Evolutionary conservation across 1,139 yeast genomes (phyloP).

Genomic region (Debaryomyces subglobosus): DNA sequence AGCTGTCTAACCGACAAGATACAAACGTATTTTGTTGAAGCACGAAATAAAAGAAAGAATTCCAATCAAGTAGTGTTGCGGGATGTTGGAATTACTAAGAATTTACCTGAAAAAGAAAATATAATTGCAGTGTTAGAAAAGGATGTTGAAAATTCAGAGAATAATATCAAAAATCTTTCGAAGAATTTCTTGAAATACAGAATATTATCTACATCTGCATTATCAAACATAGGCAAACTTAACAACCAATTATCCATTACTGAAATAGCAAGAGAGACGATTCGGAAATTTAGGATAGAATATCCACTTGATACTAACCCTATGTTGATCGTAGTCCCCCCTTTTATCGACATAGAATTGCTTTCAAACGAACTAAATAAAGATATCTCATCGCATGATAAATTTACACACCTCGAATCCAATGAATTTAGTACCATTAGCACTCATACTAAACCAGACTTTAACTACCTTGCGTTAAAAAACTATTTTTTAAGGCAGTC

Average conservation of each 20-base stretch:
- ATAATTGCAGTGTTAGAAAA: slow-evolving; percentile 14
- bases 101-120: slow-evolving; percentile 13
- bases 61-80: slow-evolving; percentile 2
- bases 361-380: slow-evolving; percentile 3
- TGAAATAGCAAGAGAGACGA: slow-evolving; percentile 2
- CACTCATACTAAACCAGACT: background rate
- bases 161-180: slow-evolving; percentile 20
- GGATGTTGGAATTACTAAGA: slow-evolving; percentile 12
- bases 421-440: background rate
- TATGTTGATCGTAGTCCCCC: slow-evolving; percentile 22
- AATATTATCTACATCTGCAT: background rate
- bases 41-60: background rate
- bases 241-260: background rate
- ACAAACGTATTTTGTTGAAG: slow-evolving; percentile 13
- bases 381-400: background rate
- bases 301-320: slow-evolving; percentile 14
- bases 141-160: slow-evolving; percentile 15
- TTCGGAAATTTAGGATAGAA: slow-evolving; percentile 10
- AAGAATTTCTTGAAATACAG: slow-evolving; percentile 19
- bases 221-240: background rate
- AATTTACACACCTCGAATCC: background rate
- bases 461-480: background rate
- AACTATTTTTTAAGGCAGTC: slow-evolving; percentile 2
- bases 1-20: background rate
- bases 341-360: slow-evolving; percentile 11